Base-by-base conservation (phyloP, 495 filamentous ascomycete species). In the Aspergillus saccharolyticus region DNA sequence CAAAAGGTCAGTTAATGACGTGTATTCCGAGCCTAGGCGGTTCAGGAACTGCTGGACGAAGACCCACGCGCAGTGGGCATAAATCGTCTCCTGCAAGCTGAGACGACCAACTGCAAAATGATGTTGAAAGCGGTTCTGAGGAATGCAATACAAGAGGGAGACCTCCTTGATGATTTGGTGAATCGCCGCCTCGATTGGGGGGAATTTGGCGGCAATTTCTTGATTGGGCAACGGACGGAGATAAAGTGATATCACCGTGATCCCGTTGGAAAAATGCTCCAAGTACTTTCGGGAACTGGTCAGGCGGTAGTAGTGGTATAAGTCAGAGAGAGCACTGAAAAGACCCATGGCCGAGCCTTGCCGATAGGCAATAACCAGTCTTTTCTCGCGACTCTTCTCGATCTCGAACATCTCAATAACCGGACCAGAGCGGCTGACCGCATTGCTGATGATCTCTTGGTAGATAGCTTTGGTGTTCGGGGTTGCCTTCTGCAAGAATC, bases 151-250 rank as follows among this genome's bases (percentile, higher is more conserved):
- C 39, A 98, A 79, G 44, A 98, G 83, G 12, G 92, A 97, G 47
- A 95, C 85, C 71, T 98, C 94, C 80, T 97, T 97, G 79, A 95
- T 96, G 74, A 98, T 96, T 74, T 98, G 95, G 77, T 97, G 91
- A 61, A 98, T 96, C 9, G 92, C 92, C 44, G 91, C 85, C 68
- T 96, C 90, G 56, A 98, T 94, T 0, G 87, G 86, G 6, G 89
- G 89, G 63, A 81, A 83, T 43, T 80, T 83, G 66, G 69, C 76
- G 53, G 70, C 73, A 39, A 72, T 78, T 66, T 66, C 79, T 42
- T 75, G 58, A 18, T 73, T 78, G 63, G 76, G 78, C 49, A 75
- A 81, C 30, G 91, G 94, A 49, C 85, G 83, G 45, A 98, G 80
- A 73, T 98, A 98, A 16, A 96, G 83, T 44, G 91, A 96, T 78